Conservation (phyloP, 345 rosid genomes). For the Brassica cretica region DNA sequence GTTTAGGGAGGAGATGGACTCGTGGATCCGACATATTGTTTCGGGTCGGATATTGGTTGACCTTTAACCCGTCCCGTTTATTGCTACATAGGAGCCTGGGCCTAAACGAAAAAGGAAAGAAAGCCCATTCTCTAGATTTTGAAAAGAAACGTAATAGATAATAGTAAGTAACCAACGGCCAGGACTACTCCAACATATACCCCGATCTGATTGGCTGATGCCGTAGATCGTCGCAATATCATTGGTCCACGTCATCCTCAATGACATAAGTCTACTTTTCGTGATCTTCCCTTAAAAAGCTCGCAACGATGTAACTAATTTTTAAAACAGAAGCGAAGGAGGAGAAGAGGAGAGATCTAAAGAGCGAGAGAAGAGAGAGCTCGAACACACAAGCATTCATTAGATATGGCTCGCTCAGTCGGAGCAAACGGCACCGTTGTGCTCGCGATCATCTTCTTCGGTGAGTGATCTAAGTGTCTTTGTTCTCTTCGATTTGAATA, state of each 20-base stretch:
- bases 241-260: neutral
- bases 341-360: neutral
- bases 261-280: neutral
- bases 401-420: neutral
- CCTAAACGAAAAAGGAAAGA: neutral
- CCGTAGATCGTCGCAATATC: neutral
- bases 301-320: neutral
- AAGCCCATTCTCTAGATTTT: neutral
- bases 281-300: neutral
- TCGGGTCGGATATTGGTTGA: conserved; percentile 27
- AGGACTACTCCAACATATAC: neutral
- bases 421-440: neutral
- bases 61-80: conserved; percentile 14
- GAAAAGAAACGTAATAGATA: neutral
- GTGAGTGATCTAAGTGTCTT: neutral
- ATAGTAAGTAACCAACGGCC: neutral
- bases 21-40: conserved; percentile 8
- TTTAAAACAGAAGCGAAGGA: neutral
- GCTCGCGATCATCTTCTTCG: neutral
- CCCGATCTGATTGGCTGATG: neutral
- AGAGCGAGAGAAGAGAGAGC: neutral
- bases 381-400: neutral
- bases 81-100: neutral
- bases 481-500: neutral
- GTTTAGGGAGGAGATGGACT: conserved; percentile 33